Evolutionary conservation across 805 yeast species (phyloP), one percentile per base, ranked within the genome.

Genomic region (Ogataea allantospora): DNA sequence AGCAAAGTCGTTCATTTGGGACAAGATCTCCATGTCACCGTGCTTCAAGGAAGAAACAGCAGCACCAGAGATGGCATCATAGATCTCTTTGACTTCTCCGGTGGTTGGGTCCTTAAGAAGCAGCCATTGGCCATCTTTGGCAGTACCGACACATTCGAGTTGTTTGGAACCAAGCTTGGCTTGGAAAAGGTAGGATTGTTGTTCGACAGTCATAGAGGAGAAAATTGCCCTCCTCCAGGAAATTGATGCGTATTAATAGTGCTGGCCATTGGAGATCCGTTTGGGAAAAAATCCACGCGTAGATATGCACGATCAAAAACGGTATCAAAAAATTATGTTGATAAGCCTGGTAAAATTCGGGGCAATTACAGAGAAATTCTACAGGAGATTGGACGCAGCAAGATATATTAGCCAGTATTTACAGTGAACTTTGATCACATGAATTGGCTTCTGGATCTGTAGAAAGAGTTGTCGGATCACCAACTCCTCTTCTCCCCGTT

Each of bases 41-140:
- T 68, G 68, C 13, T 74, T 74, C 19, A 70, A 44, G 2, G 71
- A 63, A 13, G 65, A 66, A 23, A 70, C 76, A 13, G 76, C 75
- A 19, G 75, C 76, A 37, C 75, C 75, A 12, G 71, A 65, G 30
- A 56, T 51, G 15, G 63, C 74, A 51, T 70, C 75, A 30, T 67
- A 48, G 15, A 66, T 39, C 17, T 51, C 53, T 14, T 39, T 51
- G 30, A 50, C 43, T 29, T 62, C 61, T 21, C 65, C 67, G 10
- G 70, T 66, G 13, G 57, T 49, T 12, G 67, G 64, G 38, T 68
- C 70, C 40, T 64, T 64, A 20, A 69, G 54, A 7, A 62, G 59
- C 41, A 73, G 57, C 47, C 55, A 55, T 27, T 57, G 49, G 19
- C 77, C 78, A 31, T 45, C 33, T 62, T 52, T 34, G 73, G 77